A percentile compares a stretch with the other conserved stretches of the same genome.
These are phyloP conservation scores for Halenospora varia DNA, from an alignment of 495 filamentous ascomycete species.

Conservation along the genomic window DNA sequence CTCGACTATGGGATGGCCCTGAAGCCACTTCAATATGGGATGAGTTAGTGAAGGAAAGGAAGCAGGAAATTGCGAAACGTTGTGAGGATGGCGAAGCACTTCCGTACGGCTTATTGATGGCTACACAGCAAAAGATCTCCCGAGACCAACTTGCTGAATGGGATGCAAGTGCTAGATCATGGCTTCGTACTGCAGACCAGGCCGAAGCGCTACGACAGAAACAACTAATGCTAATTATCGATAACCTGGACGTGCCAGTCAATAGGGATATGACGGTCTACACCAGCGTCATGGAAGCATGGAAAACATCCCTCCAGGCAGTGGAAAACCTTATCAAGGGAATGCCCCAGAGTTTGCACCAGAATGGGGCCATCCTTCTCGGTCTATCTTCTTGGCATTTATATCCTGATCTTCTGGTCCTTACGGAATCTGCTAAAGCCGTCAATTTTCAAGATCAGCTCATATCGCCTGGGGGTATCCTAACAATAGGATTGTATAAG, in stretches of 20 bases:
- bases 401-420: constrained; percentile 31
- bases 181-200: constrained; percentile 30
- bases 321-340: constrained; percentile 20
- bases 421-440: background rate
- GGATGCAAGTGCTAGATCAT: constrained; percentile 36
- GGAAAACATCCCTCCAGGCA: constrained; percentile 10
- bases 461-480: background rate
- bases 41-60: constrained; percentile 26
- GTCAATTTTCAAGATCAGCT: background rate
- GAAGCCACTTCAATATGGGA: constrained; percentile 34
- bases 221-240: constrained; percentile 9
- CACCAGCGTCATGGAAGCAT: constrained; percentile 27
- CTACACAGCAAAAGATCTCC: background rate
- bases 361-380: constrained; percentile 26
- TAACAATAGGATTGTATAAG: background rate
- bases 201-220: constrained; percentile 17
- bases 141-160: constrained; percentile 14
- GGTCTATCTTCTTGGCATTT: constrained; percentile 36
- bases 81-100: background rate
- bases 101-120: background rate
- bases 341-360: constrained; percentile 19
- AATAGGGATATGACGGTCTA: constrained; percentile 19
- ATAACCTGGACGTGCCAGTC: constrained; percentile 7
- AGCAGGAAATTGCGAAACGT: constrained; percentile 4
- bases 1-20: background rate